phyloP scores from a whole-genome alignment of 352 stramenopile species.

The Phytophthora cajani region DNA sequence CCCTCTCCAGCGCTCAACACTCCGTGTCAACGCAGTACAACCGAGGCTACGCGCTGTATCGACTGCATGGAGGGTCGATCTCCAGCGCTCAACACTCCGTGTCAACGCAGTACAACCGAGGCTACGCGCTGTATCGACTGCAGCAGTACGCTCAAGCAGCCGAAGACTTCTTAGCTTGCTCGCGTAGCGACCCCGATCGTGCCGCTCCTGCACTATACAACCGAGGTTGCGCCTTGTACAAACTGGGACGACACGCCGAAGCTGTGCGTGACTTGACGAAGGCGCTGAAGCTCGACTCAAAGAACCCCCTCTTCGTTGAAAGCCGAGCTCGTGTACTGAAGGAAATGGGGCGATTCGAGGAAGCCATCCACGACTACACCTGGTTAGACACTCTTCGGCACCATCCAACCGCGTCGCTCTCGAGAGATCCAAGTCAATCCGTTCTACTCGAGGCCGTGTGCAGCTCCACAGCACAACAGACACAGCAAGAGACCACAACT shows the following conservation, averaged over 20 bases:
- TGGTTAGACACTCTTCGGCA: slow-evolving; percentile 64
- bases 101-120: slow-evolving; percentile 54
- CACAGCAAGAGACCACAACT: slow-evolving; percentile 11
- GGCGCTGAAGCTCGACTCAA: slow-evolving; percentile 70
- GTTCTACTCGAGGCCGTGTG: slow-evolving; percentile 20
- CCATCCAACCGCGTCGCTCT: slow-evolving; percentile 28
- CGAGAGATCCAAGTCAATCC: slow-evolving; percentile 26
- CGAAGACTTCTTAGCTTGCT: slow-evolving; percentile 62
- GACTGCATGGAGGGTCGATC: slow-evolving; percentile 35
- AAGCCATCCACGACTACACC: slow-evolving; percentile 77
- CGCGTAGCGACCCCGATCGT: slow-evolving; percentile 46
- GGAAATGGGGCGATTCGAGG: slow-evolving; percentile 65
- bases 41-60: slow-evolving; percentile 69
- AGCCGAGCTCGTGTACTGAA: slow-evolving; percentile 67
- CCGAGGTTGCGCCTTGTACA: slow-evolving; percentile 67
- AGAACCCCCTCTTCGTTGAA: slow-evolving; percentile 69
- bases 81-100: slow-evolving; percentile 48
- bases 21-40: slow-evolving; percentile 51
- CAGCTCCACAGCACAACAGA: not conserved
- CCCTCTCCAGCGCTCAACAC: slow-evolving; percentile 39
- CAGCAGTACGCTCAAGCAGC: slow-evolving; percentile 53
- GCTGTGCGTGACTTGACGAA: slow-evolving; percentile 63
- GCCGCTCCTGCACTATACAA: slow-evolving; percentile 62
- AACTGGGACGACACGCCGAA: slow-evolving; percentile 47
- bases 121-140: slow-evolving; percentile 66